Percentiles rank a stretch among this genome's conserved stretches.
Evolutionary conservation across 768 basidiomycete species (phyloP).

Genomic region (Tricholoma furcatifolium): DNA sequence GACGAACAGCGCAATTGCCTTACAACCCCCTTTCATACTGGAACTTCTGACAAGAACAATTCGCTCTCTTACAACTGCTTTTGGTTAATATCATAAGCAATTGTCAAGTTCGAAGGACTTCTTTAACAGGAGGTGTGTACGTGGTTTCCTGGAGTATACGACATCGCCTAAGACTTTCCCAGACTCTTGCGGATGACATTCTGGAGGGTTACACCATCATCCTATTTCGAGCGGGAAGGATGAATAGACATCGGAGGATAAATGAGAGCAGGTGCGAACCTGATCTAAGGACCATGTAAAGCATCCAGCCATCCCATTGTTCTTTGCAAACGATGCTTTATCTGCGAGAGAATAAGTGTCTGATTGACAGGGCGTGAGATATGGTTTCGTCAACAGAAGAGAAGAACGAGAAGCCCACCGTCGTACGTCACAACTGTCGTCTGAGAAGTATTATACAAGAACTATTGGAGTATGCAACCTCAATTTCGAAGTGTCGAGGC

Average conservation of each 20-base stretch:
- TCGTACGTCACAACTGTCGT: conserved; percentile 71
- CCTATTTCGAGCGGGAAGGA: not conserved
- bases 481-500: conserved; percentile 19
- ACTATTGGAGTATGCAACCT: conserved; percentile 29
- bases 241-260: not conserved
- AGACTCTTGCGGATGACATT: conserved; percentile 41
- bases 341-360: conserved; percentile 41
- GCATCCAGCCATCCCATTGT: conserved; percentile 50
- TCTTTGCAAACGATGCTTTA: conserved; percentile 57
- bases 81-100: not conserved
- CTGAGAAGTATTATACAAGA: conserved; percentile 43
- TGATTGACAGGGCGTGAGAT: conserved; percentile 12
- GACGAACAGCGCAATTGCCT: not conserved
- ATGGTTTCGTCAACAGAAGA: not conserved
- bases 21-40: conserved; percentile 1
- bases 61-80: not conserved
- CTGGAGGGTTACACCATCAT: conserved; percentile 32
- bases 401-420: conserved; percentile 41
- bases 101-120: not conserved
- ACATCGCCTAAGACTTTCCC: conserved; percentile 28
- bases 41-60: not conserved
- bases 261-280: conserved; percentile 25
- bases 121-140: not conserved
- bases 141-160: not conserved
- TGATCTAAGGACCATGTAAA: conserved; percentile 59